Evolutionary conservation across 1,284 basidiomycete species (phyloP).

Genomic region (Austroboletus rostrupii): DNA sequence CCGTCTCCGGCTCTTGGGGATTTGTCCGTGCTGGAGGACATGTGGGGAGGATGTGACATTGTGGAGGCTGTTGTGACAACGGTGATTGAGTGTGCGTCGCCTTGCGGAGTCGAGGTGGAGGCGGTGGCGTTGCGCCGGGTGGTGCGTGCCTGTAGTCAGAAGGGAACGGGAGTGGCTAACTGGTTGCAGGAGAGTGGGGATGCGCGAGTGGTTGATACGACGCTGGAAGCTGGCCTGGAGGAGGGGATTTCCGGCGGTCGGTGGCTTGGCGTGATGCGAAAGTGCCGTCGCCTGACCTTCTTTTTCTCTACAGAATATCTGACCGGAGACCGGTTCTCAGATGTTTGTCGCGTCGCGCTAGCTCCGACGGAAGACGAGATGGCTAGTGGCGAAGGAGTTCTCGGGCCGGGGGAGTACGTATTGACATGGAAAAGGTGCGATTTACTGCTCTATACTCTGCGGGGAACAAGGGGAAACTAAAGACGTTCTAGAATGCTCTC

Average conservation of each 20-base stretch:
- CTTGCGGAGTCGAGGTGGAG: conserved; percentile 53
- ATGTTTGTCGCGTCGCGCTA: conserved; percentile 51
- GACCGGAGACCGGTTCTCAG: conserved; percentile 59
- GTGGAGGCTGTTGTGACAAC: conserved; percentile 55
- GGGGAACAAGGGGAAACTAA: neutral
- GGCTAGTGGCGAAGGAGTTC: conserved; percentile 33
- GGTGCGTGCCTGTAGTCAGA: conserved; percentile 32
- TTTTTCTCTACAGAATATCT: conserved; percentile 47
- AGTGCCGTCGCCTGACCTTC: neutral
- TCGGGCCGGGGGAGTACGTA: conserved; percentile 54
- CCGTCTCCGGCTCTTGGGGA: conserved; percentile 38
- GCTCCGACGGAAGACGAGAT: conserved; percentile 40
- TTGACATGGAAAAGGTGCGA: conserved; percentile 66
- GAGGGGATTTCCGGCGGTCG: conserved; percentile 41
- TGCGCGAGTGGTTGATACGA: conserved; percentile 44
- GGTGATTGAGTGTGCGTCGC: conserved; percentile 49
- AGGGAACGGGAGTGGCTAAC: neutral
- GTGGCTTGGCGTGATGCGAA: neutral
- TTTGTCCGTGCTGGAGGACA: conserved; percentile 51
- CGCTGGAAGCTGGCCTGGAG: conserved; percentile 34
- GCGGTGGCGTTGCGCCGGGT: conserved; percentile 42
- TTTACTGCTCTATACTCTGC: neutral
- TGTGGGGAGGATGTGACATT: conserved; percentile 49
- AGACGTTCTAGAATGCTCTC: conserved; percentile 25
- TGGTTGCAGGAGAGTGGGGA: conserved; percentile 40